Conservation (phyloP, 371 early-diverging fungal species). For the Batkoa obscura region DNA sequence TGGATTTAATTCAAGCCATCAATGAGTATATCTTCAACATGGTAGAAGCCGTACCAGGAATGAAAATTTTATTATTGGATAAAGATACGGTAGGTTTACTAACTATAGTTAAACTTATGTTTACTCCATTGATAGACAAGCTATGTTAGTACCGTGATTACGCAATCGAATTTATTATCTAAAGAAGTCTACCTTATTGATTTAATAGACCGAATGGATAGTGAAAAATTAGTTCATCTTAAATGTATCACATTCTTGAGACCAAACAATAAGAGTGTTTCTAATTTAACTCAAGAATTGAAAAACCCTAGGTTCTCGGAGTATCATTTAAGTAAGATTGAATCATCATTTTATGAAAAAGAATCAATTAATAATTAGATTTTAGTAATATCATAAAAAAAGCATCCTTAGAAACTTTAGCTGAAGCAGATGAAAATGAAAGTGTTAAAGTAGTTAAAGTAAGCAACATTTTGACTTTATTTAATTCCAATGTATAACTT, state of each 20-base stretch:
- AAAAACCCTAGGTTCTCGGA: constrained; percentile 79
- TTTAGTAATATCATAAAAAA: constrained; percentile 83
- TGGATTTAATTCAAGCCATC: constrained; percentile 59
- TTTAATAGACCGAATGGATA: constrained; percentile 57
- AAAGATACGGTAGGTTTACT: constrained; percentile 54
- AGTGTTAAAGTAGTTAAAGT: constrained; percentile 84
- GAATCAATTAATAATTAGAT: constrained; percentile 17
- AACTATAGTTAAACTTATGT: constrained; percentile 1
- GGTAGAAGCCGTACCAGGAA: constrained; percentile 70
- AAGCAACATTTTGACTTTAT: neutral
- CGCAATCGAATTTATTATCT: constrained; percentile 73
- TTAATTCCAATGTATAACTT: neutral
- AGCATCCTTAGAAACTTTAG: constrained; percentile 72
- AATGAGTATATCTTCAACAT: constrained; percentile 85
- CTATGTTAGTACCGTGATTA: constrained; percentile 73
- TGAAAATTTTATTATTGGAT: constrained; percentile 92
- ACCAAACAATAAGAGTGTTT: constrained; percentile 65
- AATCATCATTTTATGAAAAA: neutral
- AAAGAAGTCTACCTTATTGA: constrained; percentile 89
- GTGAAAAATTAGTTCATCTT: constrained; percentile 83
- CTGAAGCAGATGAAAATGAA: constrained; percentile 88
- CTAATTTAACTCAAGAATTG: constrained; percentile 70
- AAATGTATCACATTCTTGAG: constrained; percentile 84
- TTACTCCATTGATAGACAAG: constrained; percentile 39
- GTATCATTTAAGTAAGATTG: constrained; percentile 67